Evolutionary conservation across 2,329 filamentous ascomycete species (phyloP).

Genomic region (Cytospora schulzeri): DNA sequence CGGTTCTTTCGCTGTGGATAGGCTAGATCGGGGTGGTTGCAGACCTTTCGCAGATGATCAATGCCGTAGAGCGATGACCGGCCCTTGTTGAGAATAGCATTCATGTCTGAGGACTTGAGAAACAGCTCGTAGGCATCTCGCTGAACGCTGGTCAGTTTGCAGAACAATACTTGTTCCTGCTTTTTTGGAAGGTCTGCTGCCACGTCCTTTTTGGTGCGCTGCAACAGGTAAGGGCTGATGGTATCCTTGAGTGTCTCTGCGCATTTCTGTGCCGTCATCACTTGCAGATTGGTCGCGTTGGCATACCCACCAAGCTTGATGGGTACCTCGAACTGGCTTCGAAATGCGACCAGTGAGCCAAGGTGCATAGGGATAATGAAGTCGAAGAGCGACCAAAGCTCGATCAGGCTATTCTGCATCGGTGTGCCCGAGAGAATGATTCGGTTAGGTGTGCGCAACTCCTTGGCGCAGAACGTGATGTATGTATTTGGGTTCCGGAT

Average conservation of each 20-base stretch:
- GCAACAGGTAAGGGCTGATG: constrained; percentile 89
- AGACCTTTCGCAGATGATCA: constrained; percentile 91
- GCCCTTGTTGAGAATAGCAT: constrained; percentile 73
- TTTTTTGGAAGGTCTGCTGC: constrained; percentile 93
- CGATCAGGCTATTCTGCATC: constrained; percentile 94
- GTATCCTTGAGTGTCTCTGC: constrained; percentile 92
- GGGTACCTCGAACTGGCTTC: constrained; percentile 88
- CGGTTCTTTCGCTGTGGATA: constrained; percentile 62
- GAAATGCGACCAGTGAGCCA: constrained; percentile 87
- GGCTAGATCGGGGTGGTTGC: constrained; percentile 91
- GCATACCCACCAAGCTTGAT: constrained; percentile 93
- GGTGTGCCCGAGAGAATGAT: constrained; percentile 95
- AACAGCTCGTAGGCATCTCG: constrained; percentile 80
- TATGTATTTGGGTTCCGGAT: constrained; percentile 95
- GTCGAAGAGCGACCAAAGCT: constrained; percentile 96
- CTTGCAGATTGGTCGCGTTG: constrained; percentile 90
- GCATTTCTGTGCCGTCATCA: constrained; percentile 92
- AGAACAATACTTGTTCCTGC: constrained; percentile 94
- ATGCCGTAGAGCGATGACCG: constrained; percentile 86
- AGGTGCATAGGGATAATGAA: constrained; percentile 97
- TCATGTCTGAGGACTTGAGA: constrained; percentile 80
- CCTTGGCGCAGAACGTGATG: constrained; percentile 94
- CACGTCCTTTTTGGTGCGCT: constrained; percentile 91
- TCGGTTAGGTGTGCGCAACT: constrained; percentile 84
- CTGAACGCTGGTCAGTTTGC: constrained; percentile 82